Percentiles rank a stretch among this genome's conserved stretches.
Conservation (phyloP, 2,329 filamentous ascomycete species). For the Fusarium zealandicum region DNA sequence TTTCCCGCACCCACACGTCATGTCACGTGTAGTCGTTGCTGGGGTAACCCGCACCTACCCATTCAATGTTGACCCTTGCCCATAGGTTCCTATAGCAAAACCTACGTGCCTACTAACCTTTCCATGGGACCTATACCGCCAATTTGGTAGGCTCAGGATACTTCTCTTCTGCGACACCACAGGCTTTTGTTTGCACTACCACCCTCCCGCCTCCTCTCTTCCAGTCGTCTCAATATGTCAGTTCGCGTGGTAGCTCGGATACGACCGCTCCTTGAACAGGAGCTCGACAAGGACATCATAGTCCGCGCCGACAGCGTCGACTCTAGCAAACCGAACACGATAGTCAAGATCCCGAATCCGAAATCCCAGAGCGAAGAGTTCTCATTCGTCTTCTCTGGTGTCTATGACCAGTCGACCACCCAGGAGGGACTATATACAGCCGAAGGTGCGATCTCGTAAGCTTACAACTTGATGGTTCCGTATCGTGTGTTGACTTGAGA, state of each 20-base stretch:
- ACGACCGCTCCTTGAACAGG: slow-evolving; percentile 83
- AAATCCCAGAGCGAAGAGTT: slow-evolving; percentile 92
- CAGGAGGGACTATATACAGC: slow-evolving; percentile 89
- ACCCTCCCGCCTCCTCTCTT: slow-evolving; percentile 7
- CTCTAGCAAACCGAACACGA: slow-evolving; percentile 65
- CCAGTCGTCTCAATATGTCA: slow-evolving; percentile 41
- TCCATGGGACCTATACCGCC: slow-evolving; percentile 29
- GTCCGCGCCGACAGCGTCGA: slow-evolving; percentile 72
- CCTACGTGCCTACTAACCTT: slow-evolving; percentile 32
- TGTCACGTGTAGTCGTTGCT: slow-evolving; percentile 39
- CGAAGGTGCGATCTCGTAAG: slow-evolving; percentile 69
- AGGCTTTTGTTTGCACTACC: slow-evolving; percentile 24
- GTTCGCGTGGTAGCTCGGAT: slow-evolving; percentile 92
- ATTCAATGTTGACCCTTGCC: background rate
- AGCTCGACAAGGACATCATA: slow-evolving; percentile 87
- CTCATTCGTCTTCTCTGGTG: slow-evolving; percentile 92
- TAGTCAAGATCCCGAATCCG: slow-evolving; percentile 90
- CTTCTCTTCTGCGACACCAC: slow-evolving; percentile 22
- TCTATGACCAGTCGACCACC: slow-evolving; percentile 80
- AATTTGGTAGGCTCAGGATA: slow-evolving; percentile 39
- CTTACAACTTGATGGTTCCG: slow-evolving; percentile 7
- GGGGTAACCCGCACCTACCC: slow-evolving; percentile 32
- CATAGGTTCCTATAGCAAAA: slow-evolving; percentile 27
- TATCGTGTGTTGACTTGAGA: slow-evolving; percentile 38
- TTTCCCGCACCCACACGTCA: slow-evolving; percentile 44